Evolutionary conservation across 345 rosid genomes (phyloP).

Genomic region (Litchi chinensis): DNA sequence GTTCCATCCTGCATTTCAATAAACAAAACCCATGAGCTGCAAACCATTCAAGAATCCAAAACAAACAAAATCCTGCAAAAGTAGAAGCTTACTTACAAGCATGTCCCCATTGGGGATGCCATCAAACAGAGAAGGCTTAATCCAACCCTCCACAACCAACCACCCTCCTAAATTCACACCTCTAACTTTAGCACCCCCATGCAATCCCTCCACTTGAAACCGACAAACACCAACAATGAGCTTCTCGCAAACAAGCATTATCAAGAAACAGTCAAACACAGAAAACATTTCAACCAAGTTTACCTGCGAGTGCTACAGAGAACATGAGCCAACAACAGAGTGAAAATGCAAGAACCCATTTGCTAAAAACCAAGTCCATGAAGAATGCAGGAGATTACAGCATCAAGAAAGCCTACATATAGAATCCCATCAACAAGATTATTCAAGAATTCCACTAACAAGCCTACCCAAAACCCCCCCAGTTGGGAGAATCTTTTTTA

Average conservation of each 20-base stretch:
- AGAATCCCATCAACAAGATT: constrained; percentile 30
- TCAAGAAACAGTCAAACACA: constrained; percentile 5
- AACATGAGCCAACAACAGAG: constrained; percentile 44
- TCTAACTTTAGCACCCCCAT: constrained; percentile 59
- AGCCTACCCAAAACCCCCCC: not conserved
- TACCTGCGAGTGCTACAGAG: constrained; percentile 47
- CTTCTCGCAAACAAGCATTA: not conserved
- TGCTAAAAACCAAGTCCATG: constrained; percentile 52
- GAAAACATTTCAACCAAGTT: not conserved
- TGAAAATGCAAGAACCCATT: constrained; percentile 56
- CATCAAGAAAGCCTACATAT: constrained; percentile 33
- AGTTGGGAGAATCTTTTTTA: constrained; percentile 32
- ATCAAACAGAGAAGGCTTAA: constrained; percentile 74
- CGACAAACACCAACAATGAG: not conserved
- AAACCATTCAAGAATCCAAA: constrained; percentile 6
- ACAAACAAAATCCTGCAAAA: not conserved
- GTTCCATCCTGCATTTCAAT: constrained; percentile 64
- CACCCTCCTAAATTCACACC: constrained; percentile 83
- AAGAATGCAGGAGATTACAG: constrained; percentile 40
- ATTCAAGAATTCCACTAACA: constrained; percentile 17
- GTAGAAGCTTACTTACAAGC: constrained; percentile 53
- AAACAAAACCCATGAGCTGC: not conserved
- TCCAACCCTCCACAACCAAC: constrained; percentile 87
- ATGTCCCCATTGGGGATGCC: constrained; percentile 72
- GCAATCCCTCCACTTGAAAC: constrained; percentile 57